Conservation (phyloP, 1,284 basidiomycete species). For the Grifola frondosa region DNA sequence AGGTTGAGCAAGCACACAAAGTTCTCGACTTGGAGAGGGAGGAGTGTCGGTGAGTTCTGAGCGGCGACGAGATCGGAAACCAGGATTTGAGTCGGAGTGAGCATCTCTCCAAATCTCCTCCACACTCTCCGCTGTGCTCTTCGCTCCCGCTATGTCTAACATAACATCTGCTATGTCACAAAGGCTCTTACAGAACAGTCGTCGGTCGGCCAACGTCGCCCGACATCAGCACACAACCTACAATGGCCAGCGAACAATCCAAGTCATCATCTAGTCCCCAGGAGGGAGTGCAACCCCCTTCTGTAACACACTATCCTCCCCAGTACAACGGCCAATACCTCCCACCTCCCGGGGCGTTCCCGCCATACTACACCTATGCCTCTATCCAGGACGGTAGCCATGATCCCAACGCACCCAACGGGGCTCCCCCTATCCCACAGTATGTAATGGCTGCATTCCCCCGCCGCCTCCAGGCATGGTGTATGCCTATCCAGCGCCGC, state of each 20-base stretch:
- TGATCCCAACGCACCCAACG: constrained; percentile 43
- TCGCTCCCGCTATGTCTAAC: constrained; percentile 3
- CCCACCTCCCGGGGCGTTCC: constrained; percentile 45
- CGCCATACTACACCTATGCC: constrained; percentile 48
- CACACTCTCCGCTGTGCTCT: constrained; percentile 9
- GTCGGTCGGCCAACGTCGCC: background rate
- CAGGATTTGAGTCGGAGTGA: constrained; percentile 39
- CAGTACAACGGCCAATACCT: constrained; percentile 46
- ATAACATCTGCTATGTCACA: constrained; percentile 10
- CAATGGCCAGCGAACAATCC: constrained; percentile 32
- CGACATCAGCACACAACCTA: constrained; percentile 2
- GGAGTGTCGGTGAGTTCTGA: constrained; percentile 31
- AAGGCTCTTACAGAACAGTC: background rate
- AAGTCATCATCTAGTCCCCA: constrained; percentile 29
- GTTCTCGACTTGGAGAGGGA: constrained; percentile 10
- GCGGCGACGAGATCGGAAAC: constrained; percentile 41
- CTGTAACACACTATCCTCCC: constrained; percentile 37
- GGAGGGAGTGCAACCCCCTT: constrained; percentile 26
- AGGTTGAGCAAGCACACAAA: constrained; percentile 14
- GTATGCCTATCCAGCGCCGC: constrained; percentile 54
- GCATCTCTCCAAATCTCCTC: constrained; percentile 7
- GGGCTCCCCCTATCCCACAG: constrained; percentile 35
- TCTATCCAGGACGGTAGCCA: constrained; percentile 43
- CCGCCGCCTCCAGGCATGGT: constrained; percentile 60
- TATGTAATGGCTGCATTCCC: constrained; percentile 53